phyloP scores from a whole-genome alignment of 176 grass and related monocot species.

The Avena atlantica region DNA sequence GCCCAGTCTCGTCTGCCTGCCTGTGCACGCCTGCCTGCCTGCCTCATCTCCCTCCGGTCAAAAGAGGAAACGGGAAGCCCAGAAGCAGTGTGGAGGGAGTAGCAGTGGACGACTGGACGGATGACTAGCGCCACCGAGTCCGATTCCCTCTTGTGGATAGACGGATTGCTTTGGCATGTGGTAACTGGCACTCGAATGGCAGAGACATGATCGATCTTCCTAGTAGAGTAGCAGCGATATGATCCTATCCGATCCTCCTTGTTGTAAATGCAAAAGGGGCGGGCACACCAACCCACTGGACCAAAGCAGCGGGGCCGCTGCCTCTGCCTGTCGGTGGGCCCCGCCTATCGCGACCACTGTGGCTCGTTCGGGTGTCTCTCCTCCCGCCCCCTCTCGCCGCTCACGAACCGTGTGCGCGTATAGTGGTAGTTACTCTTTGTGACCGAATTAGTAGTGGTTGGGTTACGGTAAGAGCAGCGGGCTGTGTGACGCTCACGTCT shows the following conservation, averaged over 20 bases:
- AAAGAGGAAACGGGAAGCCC: not conserved
- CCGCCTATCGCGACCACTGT: too few relatives aligned
- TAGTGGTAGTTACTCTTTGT: too few relatives aligned
- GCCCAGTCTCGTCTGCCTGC: not conserved
- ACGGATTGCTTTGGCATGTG: constrained; percentile 39
- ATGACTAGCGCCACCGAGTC: not conserved
- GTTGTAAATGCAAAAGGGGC: constrained; percentile 25
- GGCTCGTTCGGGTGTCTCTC: too few relatives aligned
- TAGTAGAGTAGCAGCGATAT: not conserved
- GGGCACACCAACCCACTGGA: constrained; percentile 25
- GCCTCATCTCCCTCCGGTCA: not conserved
- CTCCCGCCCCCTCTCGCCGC: too few relatives aligned
- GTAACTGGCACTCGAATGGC: constrained; percentile 29
- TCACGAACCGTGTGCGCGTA: too few relatives aligned
- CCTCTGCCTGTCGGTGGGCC: too few relatives aligned
- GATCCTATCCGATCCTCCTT: not conserved
- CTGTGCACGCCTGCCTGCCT: not conserved
- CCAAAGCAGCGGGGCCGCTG: not conserved
- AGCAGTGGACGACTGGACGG: not conserved
- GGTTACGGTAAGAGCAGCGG: too few relatives aligned
- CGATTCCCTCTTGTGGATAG: not conserved
- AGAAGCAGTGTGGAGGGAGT: not conserved
- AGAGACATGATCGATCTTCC: too few relatives aligned
- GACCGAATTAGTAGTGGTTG: too few relatives aligned
- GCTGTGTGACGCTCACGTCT: too few relatives aligned